Conservation (phyloP, 2,329 filamentous ascomycete genomes). For the Cladosporium colombiae region DNA sequence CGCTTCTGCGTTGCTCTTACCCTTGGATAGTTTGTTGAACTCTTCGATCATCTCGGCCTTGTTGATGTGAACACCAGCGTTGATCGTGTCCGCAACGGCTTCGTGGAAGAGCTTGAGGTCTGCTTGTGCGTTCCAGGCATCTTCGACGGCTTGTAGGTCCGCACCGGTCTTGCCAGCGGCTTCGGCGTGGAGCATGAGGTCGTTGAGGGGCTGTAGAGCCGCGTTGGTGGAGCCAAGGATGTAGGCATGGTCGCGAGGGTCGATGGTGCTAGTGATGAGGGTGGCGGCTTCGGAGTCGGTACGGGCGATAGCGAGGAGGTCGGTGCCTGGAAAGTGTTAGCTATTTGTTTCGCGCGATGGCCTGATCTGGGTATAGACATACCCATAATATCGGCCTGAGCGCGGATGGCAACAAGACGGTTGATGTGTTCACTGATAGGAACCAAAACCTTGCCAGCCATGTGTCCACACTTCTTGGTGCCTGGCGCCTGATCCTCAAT, state of each 20-base stretch:
- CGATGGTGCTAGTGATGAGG: constrained; percentile 93
- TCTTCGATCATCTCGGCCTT: constrained; percentile 67
- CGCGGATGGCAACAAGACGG: constrained; percentile 91
- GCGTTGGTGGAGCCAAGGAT: constrained; percentile 89
- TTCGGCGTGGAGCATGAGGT: constrained; percentile 88
- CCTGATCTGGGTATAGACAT: constrained; percentile 26
- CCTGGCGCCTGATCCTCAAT: constrained; percentile 98
- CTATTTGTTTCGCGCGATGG: neutral
- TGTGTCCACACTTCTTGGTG: constrained; percentile 99
- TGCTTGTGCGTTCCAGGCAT: constrained; percentile 78
- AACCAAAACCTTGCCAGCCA: constrained; percentile 97
- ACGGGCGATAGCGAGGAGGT: constrained; percentile 87
- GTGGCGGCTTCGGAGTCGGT: constrained; percentile 98
- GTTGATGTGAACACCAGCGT: constrained; percentile 64
- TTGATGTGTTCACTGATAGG: constrained; percentile 98
- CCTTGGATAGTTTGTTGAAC: constrained; percentile 69
- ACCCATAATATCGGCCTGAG: constrained; percentile 99
- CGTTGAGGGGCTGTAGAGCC: constrained; percentile 77
- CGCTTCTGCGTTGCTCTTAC: constrained; percentile 83
- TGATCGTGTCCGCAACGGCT: constrained; percentile 81
- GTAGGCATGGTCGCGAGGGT: constrained; percentile 92
- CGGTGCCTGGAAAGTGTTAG: constrained; percentile 56
- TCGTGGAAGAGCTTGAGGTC: constrained; percentile 87
- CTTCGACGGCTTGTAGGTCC: constrained; percentile 87
- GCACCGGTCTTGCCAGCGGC: constrained; percentile 75